Base-by-base conservation (phyloP, 2,329 filamentous ascomycete genomes). In the Leptodontidium sp. region DNA sequence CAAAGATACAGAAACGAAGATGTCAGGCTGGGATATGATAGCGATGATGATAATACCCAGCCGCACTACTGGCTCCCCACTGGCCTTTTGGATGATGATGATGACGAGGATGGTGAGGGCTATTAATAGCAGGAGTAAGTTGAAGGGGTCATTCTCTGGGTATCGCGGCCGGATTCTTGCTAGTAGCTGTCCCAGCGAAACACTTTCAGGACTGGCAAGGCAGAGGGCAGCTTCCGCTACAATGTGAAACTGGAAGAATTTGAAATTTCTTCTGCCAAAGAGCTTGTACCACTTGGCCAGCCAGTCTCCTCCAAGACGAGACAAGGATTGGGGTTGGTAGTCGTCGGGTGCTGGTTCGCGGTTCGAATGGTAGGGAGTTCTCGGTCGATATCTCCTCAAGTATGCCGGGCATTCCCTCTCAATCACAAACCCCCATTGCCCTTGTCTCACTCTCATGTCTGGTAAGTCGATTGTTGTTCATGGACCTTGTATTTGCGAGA, bases 401-500 rank as follows among this genome's bases (percentile, higher is more conserved):
- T 40, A 26, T 59, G 35, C 4, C n/a, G 14, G n/a, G n/a, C 6
- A 14, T 45, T 29, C 21, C 12, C 38, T 24, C 4, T 15, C n/a
- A 12, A 26, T 11, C n/a, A 58, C 52, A 17, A 35, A n/a, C 1
- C 14, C 6, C 50, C 6, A 21, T 21, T n/a, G 11, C 17, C 9
- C 2, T 26, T 45, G 40, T 62, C 24, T 62, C 43, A 35, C 17
- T 50, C 40, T 52, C 21, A 64, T 9, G 15, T 55, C 49, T n/a
- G 21, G 11, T 32, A 29, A n/a, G 15, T 63, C 32, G 29, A 24
- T 55, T 21, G n/a, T 43, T 65, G 63, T 65, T 65, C 52, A 71
- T 64, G 63, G 64, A 53, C 65, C 35, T 72, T 72, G 68, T 68
- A 70, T 70, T 72, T 38, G 61, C 61, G 62, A 53, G 62, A 69